Evolutionary conservation across 2,329 filamentous ascomycete species (phyloP).

Genomic region (Colletotrichum orbiculare): DNA sequence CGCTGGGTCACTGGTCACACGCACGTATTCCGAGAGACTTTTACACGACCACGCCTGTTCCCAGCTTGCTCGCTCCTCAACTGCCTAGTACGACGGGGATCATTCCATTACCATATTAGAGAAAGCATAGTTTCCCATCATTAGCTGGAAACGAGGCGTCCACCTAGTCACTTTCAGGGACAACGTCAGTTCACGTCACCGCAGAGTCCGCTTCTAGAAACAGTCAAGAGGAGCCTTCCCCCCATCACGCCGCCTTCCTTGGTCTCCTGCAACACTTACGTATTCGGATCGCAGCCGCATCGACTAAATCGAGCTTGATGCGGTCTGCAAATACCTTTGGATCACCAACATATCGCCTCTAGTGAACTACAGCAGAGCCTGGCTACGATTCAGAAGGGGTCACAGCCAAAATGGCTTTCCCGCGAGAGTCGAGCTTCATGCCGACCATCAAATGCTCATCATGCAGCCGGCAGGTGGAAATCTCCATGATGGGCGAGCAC

Average conservation of each 20-base stretch:
- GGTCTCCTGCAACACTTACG: conserved; percentile 6
- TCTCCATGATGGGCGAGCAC: conserved; percentile 88
- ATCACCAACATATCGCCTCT: conserved; percentile 15
- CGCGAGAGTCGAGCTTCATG: conserved; percentile 75
- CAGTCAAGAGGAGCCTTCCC: conserved; percentile 29
- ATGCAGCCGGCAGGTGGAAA: conserved; percentile 82
- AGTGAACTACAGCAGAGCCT: conserved; percentile 15
- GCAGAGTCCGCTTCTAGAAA: conserved; percentile 25
- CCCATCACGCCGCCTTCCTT: not conserved
- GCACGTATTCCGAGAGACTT: conserved; percentile 4
- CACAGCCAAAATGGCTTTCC: conserved; percentile 57
- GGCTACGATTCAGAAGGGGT: conserved; percentile 5
- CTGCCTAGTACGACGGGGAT: conserved; percentile 1
- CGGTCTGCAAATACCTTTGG: conserved; percentile 22
- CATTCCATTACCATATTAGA: conserved; percentile 17
- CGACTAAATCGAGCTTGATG: conserved; percentile 25
- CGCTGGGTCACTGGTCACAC: conserved; percentile 24
- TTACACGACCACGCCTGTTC: conserved; percentile 14
- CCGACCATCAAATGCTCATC: conserved; percentile 89
- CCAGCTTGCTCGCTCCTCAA: conserved; percentile 11
- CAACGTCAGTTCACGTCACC: conserved; percentile 32
- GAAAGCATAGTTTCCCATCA: conserved; percentile 27
- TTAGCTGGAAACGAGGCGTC: conserved; percentile 31
- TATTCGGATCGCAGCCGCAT: conserved; percentile 7
- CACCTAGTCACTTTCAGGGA: conserved; percentile 16